phyloP scores from a whole-genome alignment of 257 asterid species.

The Solanum paucissectum region DNA sequence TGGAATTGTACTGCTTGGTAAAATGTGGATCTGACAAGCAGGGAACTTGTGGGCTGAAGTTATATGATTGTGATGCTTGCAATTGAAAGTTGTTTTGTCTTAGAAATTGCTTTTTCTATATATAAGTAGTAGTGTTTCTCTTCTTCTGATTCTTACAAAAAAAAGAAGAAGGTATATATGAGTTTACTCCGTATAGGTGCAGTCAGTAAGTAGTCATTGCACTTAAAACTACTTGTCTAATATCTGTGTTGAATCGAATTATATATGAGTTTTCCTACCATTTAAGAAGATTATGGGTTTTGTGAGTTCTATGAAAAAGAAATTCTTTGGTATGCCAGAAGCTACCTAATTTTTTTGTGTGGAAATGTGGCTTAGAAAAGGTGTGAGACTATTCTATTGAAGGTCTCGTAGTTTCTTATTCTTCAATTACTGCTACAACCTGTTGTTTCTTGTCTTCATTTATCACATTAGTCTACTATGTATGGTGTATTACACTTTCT shows the following conservation, averaged over 20 bases:
- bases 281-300: not conserved
- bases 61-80: not conserved
- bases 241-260: not conserved
- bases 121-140: not conserved
- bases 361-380: not conserved
- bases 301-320: not conserved
- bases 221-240: not conserved
- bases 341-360: not conserved
- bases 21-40: not conserved
- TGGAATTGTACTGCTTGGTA: not conserved
- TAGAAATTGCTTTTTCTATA: not conserved
- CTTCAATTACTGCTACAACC: not conserved
- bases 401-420: not conserved
- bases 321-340: not conserved
- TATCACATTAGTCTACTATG: not conserved
- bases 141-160: not conserved
- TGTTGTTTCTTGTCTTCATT: not conserved
- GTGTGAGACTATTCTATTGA: not conserved
- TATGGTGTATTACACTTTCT: not conserved
- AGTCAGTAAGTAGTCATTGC: not conserved
- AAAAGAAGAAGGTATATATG: not conserved
- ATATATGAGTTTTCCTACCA: not conserved
- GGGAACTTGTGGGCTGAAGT: not conserved
- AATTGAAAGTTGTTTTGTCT: not conserved
- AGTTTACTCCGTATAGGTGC: not conserved